Evolutionary conservation across 2,329 filamentous ascomycete genomes (phyloP).

Genomic region (Fusarium paranaense): DNA sequence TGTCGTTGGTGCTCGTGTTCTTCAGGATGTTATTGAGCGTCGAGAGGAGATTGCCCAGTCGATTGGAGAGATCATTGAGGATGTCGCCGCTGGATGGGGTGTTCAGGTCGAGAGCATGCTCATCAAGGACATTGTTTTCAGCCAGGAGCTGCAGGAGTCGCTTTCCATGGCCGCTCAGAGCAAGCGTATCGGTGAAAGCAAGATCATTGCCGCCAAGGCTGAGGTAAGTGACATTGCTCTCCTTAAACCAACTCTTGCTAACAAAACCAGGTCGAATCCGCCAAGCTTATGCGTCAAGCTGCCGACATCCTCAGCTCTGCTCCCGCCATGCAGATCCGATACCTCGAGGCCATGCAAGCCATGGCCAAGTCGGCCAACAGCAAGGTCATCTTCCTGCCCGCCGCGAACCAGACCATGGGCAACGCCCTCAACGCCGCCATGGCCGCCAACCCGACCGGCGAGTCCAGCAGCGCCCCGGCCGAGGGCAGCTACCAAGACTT

Average conservation of each 20-base stretch:
- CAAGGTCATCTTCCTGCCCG: conserved; percentile 88
- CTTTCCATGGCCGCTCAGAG: conserved; percentile 98
- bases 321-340: conserved; percentile 97
- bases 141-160: conserved; percentile 92
- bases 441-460: conserved; percentile 62
- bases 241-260: not conserved
- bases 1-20: conserved; percentile 92
- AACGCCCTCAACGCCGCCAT: conserved; percentile 57
- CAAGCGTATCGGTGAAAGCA: conserved; percentile 98
- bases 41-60: conserved; percentile 96
- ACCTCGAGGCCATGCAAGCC: conserved; percentile 97
- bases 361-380: conserved; percentile 96
- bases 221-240: conserved; percentile 63
- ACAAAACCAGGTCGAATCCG: conserved; percentile 77
- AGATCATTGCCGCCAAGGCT: conserved; percentile 96
- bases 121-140: conserved; percentile 99
- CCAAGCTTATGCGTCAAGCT: conserved; percentile 92
- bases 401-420: conserved; percentile 66
- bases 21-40: conserved; percentile 98
- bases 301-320: conserved; percentile 93
- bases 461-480: conserved; percentile 58
- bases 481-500: conserved; percentile 60
- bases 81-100: conserved; percentile 93
- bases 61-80: conserved; percentile 97
- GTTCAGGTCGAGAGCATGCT: conserved; percentile 98